Base-by-base conservation (phyloP, 768 basidiomycete genomes). In the Tricholoma bakamatsutake region DNA sequence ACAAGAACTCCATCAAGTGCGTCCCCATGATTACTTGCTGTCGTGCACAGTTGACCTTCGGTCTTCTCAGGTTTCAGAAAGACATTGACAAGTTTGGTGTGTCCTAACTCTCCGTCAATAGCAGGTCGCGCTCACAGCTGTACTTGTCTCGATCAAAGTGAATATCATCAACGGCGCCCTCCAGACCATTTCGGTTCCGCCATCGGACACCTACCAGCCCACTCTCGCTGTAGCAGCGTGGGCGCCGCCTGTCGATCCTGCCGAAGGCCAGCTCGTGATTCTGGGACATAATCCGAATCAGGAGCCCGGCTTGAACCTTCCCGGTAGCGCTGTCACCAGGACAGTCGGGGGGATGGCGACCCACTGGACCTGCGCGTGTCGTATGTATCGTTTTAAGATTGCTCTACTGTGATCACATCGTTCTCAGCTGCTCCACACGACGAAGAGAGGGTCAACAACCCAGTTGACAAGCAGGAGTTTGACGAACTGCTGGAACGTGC, bases 261-360 rank as follows among this genome's bases (percentile, higher is more conserved):
- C 30, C 15, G 48, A 10, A 37, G 35, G 30, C 15, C 34, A 34
- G 48, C 30, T 49, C 15, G 48, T 34, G 24, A 49, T 31, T 15
- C 18, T 31, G 34, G 48, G 30, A 15, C 6, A 33, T 5, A 49
- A 49, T 10, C 17, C 4, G 30, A 31, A 48, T n/a, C 48, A 34
- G 27, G 11, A 13, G 9, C 30, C 17, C 12, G 35, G 35, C 9
- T 1, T 37, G 35, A 58, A 58, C 42, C 57, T 58, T 11, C 53
- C 30, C n/a, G 53, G 53, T 3, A 39, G 54, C 5, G 53, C 57
- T 13, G 53, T 58, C 24, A 54, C 57, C 2, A 53, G 53, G n/a
- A 47, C 53, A 21, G 57, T 58, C 6, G 57, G 57, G 13, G 57
- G 57, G 9, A 58, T 58, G 57, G 43, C 17, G 42, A 58, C 57